phyloP scores from a whole-genome alignment of 768 basidiomycete genomes.

The Termitomyces sp. region DNA sequence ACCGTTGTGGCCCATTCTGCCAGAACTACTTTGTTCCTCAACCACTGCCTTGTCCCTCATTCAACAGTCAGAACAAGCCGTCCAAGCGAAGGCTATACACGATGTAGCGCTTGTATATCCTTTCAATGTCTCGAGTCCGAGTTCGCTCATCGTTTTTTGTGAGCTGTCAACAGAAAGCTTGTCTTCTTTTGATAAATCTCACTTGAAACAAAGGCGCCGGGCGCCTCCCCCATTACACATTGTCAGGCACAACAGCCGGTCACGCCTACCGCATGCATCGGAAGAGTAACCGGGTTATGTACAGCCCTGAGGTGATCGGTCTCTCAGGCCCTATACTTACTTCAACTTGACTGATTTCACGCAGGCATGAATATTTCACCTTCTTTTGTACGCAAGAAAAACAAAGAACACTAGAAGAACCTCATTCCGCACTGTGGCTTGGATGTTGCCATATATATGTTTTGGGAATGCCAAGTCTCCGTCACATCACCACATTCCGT shows the following conservation, averaged over 20 bases:
- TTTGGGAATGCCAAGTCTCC: not conserved
- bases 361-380: not conserved
- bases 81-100: not conserved
- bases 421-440: not conserved
- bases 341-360: not conserved
- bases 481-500: slow-evolving; percentile 18
- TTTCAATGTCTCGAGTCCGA: not conserved
- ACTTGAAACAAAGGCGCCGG: not conserved
- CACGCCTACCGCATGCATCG: not conserved
- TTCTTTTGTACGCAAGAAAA: not conserved
- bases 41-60: not conserved
- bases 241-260: not conserved
- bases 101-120: too few species aligned
- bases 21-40: too few species aligned
- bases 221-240: too few species aligned
- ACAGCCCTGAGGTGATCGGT: not conserved
- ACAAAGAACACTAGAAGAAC: not conserved
- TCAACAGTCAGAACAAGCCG: not conserved
- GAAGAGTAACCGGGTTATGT: not conserved
- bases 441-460: slow-evolving; percentile 2
- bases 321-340: too few species aligned
- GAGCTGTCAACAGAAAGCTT: not conserved
- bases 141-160: not conserved
- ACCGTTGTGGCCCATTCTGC: too few species aligned
- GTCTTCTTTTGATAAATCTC: not conserved